Evolutionary conservation across 108 stramenopile species (phyloP), one percentile per base, ranked within the genome.

Genomic region (Fragilariopsis cylindrus): DNA sequence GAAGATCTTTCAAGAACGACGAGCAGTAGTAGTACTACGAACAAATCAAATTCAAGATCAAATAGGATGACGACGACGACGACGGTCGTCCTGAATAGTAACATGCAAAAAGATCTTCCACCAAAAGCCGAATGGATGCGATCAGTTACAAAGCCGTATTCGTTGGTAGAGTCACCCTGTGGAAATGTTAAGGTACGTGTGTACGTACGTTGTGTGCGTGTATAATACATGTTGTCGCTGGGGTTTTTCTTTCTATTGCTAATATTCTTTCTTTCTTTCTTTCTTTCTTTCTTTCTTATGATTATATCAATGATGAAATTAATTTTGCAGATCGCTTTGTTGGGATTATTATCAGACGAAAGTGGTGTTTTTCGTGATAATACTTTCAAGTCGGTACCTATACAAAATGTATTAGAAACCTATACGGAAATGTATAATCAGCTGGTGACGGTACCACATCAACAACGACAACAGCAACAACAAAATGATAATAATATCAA

Each of bases 311-410:
- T 44, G 39, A 16, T 19, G 30, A 30, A 30, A 30, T 30, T 30
- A 30, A 30, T 30, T 30, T 30, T 30, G 30, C 30, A 30, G 47
- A 78, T 92, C 3, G 90, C 81, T 5, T 76, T 95, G 74, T 44
- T 89, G 71, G 94, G 94, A 47, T 60, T 92, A 42, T 52, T 95
- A 57, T 86, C 87, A 45, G 86, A 91, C 60, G 91, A 95, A 70
- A 60, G 68, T 16, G 80, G 76, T 19, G 77, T 92, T 69, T 92
- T 90, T 71, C 87, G 84, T 11, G 81, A 84, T 70, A 75, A 78
- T 19, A 86, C 89, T 4, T 94, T 92, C 72, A 77, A 80, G n/a
- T 87, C 88, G 16, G 60, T 89, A 43, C 74, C 76, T 0, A 92
- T 95, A 69, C 56, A 57, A 8, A 74, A 81, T 65, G 83, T 88